A percentile compares a stretch with the other conserved stretches of the same genome.
These are phyloP conservation scores for Colletotrichum sp. DNA, from an alignment of 2,329 filamentous ascomycete species.

Conservation along the genomic window DNA sequence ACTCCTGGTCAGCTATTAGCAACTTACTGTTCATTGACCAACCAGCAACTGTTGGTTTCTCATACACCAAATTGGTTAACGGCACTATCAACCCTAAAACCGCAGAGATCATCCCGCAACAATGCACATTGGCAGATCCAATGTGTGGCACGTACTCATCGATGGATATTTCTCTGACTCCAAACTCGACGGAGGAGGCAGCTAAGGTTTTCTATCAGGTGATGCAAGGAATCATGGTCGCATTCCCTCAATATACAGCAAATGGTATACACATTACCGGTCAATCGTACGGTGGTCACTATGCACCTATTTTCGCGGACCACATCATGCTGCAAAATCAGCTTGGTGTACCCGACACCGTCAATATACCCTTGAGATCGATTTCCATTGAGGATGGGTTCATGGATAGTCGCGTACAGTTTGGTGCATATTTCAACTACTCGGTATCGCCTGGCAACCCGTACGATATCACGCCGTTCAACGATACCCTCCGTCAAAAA, in stretches of 20 bases:
- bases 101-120: neutral
- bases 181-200: neutral
- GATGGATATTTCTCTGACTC: slow-evolving; percentile 1
- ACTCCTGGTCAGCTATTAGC: slow-evolving; percentile 2
- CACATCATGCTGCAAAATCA: neutral
- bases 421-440: slow-evolving; percentile 12
- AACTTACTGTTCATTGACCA: slow-evolving; percentile 9
- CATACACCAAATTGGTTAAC: neutral
- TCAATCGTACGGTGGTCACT: slow-evolving; percentile 11
- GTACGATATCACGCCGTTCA: neutral
- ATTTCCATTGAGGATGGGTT: slow-evolving; percentile 12
- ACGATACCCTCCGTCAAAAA: neutral
- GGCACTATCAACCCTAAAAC: neutral
- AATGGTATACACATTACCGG: neutral
- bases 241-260: neutral
- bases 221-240: slow-evolving; percentile 8
- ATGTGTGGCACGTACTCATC: slow-evolving; percentile 8
- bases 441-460: neutral
- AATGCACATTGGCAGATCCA: slow-evolving; percentile 1
- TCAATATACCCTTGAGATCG: neutral
- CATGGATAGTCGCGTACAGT: slow-evolving; percentile 9
- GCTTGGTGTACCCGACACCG: neutral
- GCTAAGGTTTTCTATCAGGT: slow-evolving; percentile 6
- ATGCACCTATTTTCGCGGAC: slow-evolving; percentile 4
- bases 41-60: slow-evolving; percentile 9